Evolutionary conservation across 768 basidiomycete genomes (phyloP).

Genomic region (Lentinula edodes): DNA sequence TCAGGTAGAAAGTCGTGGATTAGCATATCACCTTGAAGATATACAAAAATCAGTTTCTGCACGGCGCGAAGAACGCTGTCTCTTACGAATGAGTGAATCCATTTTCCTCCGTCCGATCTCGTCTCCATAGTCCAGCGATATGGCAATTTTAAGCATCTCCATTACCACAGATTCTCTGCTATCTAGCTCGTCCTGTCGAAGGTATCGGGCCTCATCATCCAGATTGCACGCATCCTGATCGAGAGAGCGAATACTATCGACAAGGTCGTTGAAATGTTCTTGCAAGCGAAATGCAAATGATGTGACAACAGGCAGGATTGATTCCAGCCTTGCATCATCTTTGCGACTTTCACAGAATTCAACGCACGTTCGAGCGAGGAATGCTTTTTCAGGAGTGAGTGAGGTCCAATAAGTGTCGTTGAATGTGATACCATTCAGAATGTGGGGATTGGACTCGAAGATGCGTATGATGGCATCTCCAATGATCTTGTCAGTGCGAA

Average conservation of each 20-base stretch:
- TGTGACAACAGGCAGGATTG: conserved; percentile 78
- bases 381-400: conserved; percentile 70
- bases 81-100: conserved; percentile 61
- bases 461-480: conserved; percentile 72
- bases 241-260: background rate
- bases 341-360: conserved; percentile 65
- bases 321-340: conserved; percentile 59
- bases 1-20: conserved; percentile 55
- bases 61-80: background rate
- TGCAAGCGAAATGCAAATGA: conserved; percentile 74
- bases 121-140: conserved; percentile 67
- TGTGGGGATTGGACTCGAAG: conserved; percentile 58
- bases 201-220: background rate
- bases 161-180: conserved; percentile 50
- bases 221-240: background rate
- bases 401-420: conserved; percentile 71
- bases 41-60: background rate
- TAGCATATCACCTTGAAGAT: conserved; percentile 54
- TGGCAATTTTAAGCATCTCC: conserved; percentile 57
- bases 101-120: conserved; percentile 71
- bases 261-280: conserved; percentile 52
- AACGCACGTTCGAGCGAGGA: conserved; percentile 79
- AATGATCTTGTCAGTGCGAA: conserved; percentile 52
- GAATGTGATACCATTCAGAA: conserved; percentile 67
- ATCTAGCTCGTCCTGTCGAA: conserved; percentile 26